Evolutionary conservation across 2,329 filamentous ascomycete species (phyloP), one percentile per base, ranked within the genome.

Genomic region (Aspergillus sergii): DNA sequence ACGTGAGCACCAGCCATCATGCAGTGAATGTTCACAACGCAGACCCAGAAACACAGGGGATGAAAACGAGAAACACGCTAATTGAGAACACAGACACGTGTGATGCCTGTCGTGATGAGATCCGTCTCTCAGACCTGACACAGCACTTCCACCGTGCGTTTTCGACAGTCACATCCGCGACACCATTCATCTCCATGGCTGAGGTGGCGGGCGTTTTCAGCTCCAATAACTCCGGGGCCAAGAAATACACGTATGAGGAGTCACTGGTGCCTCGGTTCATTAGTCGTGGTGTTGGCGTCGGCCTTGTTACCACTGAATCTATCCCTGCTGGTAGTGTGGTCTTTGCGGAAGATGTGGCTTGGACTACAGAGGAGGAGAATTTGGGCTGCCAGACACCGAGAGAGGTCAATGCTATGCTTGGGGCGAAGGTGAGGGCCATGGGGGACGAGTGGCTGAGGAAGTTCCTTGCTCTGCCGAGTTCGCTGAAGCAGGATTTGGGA

Each of bases 1-100:
- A 69, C 67, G 67, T 69, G 67, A 69, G 67, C 56, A 4, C 12
- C 1, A 14, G 16, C 21, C 41, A 21, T 32, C 28, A 32, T 5
- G 21, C 14, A 39, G 51, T 55, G 51, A 55, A 39, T 55, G 21
- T 21, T 11, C 10, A 19, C 2, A 55, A 7, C 2, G 14, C 10
- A 30, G 21, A n/a, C 46, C 46, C 26, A 32, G 36, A 23, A 50
- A 46, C 21, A 48, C 14, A 9, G 39, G 34, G 51, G 16, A 36
- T 14, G 12, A 7, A 16, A 9, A n/a, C 4, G 19, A 39, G 7
- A 8, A 36, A 32, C 16, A 32, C 28, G 50, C 50, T 53, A 34
- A 21, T 21, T 16, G 12, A 26, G 21, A 23, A 26, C 7, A 8
- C 30, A 53, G 50, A 53, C 21, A 34, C 16, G 16, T 53, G 50